Conservation (phyloP, 202 grass and related monocot genomes). For the Panicum hallii region DNA sequence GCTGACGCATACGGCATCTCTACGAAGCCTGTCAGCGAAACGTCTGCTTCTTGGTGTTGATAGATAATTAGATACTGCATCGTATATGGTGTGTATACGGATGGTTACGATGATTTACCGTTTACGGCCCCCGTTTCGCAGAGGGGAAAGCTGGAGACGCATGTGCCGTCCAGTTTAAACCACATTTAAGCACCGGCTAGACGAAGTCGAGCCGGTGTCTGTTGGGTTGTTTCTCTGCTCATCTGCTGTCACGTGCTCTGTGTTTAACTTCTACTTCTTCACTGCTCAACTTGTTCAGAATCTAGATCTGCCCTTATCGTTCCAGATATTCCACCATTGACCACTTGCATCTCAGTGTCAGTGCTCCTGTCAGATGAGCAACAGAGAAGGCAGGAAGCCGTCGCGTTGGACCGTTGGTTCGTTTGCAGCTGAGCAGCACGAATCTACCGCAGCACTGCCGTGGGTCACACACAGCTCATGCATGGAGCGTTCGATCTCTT, state of each 20-base stretch:
- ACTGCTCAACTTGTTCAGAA: background rate
- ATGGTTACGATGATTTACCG: background rate
- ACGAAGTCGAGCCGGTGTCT: conserved; percentile 20
- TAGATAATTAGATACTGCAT: too few species aligned
- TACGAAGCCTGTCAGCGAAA: background rate
- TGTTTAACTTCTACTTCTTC: background rate
- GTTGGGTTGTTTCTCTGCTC: background rate
- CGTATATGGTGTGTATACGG: background rate
- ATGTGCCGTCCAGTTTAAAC: conserved; percentile 1
- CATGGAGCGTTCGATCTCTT: background rate
- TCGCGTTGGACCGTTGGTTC: background rate
- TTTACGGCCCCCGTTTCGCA: background rate
- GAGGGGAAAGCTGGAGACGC: conserved; percentile 14
- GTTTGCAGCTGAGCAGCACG: background rate
- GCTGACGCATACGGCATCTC: background rate
- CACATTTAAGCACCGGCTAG: background rate
- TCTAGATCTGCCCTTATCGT: background rate
- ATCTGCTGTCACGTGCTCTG: background rate
- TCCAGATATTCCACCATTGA: background rate
- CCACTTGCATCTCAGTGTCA: background rate
- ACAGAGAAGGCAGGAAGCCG: background rate
- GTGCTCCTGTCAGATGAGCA: background rate
- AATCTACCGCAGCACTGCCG: background rate
- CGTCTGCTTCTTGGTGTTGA: background rate
- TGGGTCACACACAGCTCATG: background rate